phyloP scores from a whole-genome alignment of 331 rosid genomes.

The Dryas integrifolia region DNA sequence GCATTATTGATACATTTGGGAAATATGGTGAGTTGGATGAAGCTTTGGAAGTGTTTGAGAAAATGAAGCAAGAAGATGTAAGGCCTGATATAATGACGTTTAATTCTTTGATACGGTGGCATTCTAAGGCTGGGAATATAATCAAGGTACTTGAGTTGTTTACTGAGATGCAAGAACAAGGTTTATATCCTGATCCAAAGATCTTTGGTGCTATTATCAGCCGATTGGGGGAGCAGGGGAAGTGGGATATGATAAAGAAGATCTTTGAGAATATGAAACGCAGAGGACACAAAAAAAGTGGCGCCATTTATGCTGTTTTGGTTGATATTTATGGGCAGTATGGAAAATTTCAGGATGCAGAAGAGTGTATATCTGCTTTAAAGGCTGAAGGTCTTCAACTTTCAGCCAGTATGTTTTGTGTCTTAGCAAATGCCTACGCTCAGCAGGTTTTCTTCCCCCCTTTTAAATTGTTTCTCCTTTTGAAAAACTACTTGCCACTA shows the following conservation, averaged over 20 bases:
- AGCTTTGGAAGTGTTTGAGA: slow-evolving; percentile 57
- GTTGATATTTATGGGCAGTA: slow-evolving; percentile 77
- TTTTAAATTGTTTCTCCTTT: background rate
- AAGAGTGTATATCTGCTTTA: slow-evolving; percentile 55
- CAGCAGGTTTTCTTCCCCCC: slow-evolving; percentile 49
- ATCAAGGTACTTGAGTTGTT: slow-evolving; percentile 53
- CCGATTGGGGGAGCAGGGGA: slow-evolving; percentile 72
- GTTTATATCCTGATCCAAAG: slow-evolving; percentile 80
- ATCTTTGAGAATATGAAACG: slow-evolving; percentile 53
- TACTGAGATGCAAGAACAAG: slow-evolving; percentile 61
- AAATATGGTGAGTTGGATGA: slow-evolving; percentile 63
- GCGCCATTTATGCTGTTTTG: slow-evolving; percentile 56
- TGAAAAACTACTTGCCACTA: no score
- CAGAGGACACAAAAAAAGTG: slow-evolving; percentile 49
- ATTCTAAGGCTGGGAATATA: slow-evolving; percentile 54
- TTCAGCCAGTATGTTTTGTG: slow-evolving; percentile 57
- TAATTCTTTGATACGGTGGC: slow-evolving; percentile 69
- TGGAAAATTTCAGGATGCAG: slow-evolving; percentile 59
- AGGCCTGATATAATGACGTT: slow-evolving; percentile 64
- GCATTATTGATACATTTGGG: slow-evolving; percentile 68
- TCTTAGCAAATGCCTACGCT: slow-evolving; percentile 73
- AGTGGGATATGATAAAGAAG: slow-evolving; percentile 58
- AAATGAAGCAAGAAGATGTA: slow-evolving; percentile 56
- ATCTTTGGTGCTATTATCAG: slow-evolving; percentile 61
- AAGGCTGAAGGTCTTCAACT: slow-evolving; percentile 55